Evolutionary conservation across 2,329 filamentous ascomycete genomes (phyloP).

Genomic region (Davidsoniella eucalypti): DNA sequence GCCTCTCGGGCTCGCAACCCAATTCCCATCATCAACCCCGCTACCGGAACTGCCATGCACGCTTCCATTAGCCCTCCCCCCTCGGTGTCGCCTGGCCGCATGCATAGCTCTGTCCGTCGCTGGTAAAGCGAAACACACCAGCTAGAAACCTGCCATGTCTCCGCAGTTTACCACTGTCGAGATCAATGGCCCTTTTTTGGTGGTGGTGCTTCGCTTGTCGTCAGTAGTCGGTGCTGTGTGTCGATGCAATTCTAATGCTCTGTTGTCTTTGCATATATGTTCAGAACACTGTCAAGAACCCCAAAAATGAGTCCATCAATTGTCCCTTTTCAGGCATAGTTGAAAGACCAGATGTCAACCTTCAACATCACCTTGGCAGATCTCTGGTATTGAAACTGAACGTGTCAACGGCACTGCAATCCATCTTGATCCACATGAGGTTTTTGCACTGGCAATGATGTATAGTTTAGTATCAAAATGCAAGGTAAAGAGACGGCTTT

Average conservation of each 20-base stretch:
- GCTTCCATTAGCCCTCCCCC: conserved; percentile 52
- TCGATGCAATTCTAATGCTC: neutral
- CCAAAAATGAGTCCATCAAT: too few relatives aligned
- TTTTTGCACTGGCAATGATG: too few relatives aligned
- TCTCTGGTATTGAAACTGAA: too few relatives aligned
- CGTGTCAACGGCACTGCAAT: too few relatives aligned
- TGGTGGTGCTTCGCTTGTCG: conserved; percentile 1
- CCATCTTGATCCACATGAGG: too few relatives aligned
- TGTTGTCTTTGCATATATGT: neutral
- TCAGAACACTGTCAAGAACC: neutral
- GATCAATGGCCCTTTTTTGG: neutral
- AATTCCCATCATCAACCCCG: conserved; percentile 94
- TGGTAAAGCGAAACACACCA: conserved; percentile 28
- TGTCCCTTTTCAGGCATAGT: too few relatives aligned
- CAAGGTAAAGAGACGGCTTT: too few relatives aligned
- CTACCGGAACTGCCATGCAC: conserved; percentile 71
- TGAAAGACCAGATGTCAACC: too few relatives aligned
- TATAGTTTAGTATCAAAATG: too few relatives aligned
- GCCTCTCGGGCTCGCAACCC: conserved; percentile 83
- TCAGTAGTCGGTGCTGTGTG: neutral
- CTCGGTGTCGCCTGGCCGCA: conserved; percentile 45
- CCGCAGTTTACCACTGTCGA: neutral
- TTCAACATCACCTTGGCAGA: too few relatives aligned
- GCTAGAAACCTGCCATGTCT: neutral
- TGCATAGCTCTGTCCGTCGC: conserved; percentile 36